These are phyloP conservation scores for Malus orientalis DNA, from an alignment of 306 rosid genomes.

Conservation along the genomic window DNA sequence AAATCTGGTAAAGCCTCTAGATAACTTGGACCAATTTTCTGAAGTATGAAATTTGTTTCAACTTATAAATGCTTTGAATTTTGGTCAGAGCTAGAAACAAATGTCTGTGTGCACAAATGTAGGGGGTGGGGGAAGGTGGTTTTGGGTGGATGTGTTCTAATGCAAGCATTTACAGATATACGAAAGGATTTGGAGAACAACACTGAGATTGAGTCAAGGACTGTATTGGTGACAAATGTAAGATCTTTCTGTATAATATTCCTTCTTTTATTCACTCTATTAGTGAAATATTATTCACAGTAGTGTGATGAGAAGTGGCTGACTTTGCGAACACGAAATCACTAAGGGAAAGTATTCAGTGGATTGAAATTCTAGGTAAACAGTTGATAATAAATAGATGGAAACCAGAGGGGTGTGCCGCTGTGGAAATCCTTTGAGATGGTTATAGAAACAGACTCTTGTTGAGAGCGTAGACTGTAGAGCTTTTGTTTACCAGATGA, in stretches of 20 bases:
- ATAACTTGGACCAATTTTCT: neutral
- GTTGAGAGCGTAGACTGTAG: too few relatives aligned
- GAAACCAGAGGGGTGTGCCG: neutral
- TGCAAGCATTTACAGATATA: constrained; percentile 11
- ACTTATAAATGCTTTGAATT: neutral
- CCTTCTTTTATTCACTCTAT: neutral
- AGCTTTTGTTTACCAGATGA: too few relatives aligned
- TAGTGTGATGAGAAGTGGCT: neutral
- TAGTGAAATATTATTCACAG: neutral
- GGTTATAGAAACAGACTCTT: too few relatives aligned
- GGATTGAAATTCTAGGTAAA: neutral
- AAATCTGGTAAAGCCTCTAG: constrained; percentile 9
- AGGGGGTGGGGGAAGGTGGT: neutral
- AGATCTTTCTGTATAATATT: neutral
- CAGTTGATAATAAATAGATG: neutral
- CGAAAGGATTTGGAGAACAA: neutral
- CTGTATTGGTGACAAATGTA: constrained; percentile 27
- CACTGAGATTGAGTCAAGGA: constrained; percentile 14
- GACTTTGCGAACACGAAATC: neutral
- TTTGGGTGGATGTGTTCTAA: neutral
- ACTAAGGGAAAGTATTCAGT: neutral
- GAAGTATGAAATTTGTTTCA: neutral
- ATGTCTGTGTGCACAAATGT: neutral
- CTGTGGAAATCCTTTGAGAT: too few relatives aligned
- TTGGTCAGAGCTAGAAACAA: neutral